Percentiles rank a stretch among this genome's conserved stretches.
phyloP scores from a whole-genome alignment of 441 rosid genomes.

The Viola pubescens region DNA sequence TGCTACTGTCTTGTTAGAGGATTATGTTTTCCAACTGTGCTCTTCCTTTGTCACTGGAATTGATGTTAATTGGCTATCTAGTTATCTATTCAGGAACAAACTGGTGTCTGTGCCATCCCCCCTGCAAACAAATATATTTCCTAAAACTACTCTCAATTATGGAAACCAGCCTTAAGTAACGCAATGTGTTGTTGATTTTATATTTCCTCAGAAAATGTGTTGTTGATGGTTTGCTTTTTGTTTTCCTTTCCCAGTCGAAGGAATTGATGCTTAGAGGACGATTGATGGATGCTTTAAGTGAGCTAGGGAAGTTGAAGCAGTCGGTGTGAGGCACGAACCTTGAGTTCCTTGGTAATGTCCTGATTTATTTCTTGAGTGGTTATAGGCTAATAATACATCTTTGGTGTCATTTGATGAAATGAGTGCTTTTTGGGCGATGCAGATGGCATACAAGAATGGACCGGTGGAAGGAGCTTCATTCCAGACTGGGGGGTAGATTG shows the following conservation, averaged over 20 bases:
- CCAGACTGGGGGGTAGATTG: too few relatives aligned
- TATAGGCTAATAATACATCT: neutral
- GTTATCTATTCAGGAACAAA: neutral
- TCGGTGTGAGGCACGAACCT: conserved; percentile 16
- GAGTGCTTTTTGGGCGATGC: neutral
- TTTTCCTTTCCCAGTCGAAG: conserved; percentile 36
- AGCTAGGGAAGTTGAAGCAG: conserved; percentile 36
- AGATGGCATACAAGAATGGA: too few relatives aligned
- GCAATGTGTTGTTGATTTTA: neutral
- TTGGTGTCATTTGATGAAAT: too few relatives aligned
- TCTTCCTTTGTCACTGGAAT: too few relatives aligned
- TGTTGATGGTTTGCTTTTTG: neutral
- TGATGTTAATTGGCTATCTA: neutral
- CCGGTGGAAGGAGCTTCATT: too few relatives aligned
- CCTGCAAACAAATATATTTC: neutral
- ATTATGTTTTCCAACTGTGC: too few relatives aligned
- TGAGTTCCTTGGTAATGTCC: conserved; percentile 13
- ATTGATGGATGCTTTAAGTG: conserved; percentile 38
- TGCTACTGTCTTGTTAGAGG: too few relatives aligned
- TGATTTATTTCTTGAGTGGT: conserved; percentile 2
- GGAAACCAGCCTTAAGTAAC: neutral
- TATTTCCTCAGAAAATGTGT: neutral
- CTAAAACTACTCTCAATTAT: conserved; percentile 1
- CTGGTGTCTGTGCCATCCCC: neutral
- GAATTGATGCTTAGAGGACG: conserved; percentile 34